phyloP scores from a whole-genome alignment of 768 basidiomycete genomes.

The Pleurotus platypus region DNA sequence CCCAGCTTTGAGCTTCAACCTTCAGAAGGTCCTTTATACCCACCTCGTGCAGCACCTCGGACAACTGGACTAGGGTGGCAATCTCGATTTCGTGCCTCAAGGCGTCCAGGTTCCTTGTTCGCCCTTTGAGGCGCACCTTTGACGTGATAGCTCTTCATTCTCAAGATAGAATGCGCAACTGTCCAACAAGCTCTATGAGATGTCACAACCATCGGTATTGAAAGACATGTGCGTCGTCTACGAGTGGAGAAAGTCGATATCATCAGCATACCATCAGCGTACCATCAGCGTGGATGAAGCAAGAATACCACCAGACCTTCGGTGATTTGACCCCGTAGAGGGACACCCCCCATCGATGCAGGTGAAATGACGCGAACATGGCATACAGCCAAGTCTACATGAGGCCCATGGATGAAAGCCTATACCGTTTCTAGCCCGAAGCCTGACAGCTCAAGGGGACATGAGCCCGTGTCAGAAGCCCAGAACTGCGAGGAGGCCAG shows the following conservation, averaged over 20 bases:
- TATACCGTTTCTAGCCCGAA: no score
- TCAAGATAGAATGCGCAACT: neutral
- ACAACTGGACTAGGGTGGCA: neutral
- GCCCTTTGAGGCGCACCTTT: neutral
- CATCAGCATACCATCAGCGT: no score
- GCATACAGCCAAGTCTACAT: neutral
- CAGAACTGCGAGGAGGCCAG: no score
- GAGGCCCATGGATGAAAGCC: neutral
- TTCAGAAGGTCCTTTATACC: conserved; percentile 2
- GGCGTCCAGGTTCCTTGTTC: neutral
- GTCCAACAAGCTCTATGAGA: no score
- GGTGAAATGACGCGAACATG: neutral
- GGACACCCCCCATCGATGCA: neutral
- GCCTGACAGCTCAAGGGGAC: no score
- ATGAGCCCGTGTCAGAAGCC: no score
- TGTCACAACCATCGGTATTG: neutral
- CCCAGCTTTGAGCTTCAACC: neutral
- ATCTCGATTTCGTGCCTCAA: neutral
- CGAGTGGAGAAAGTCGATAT: no score
- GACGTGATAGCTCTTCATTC: neutral
- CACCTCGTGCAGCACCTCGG: neutral
- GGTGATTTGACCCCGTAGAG: neutral
- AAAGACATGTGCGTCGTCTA: neutral
- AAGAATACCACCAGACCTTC: neutral
- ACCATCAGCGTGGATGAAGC: neutral